Evolutionary conservation across 2,329 filamentous ascomycete genomes (phyloP), one percentile per base, ranked within the genome.

Genomic region (Hypoxylon sp.): DNA sequence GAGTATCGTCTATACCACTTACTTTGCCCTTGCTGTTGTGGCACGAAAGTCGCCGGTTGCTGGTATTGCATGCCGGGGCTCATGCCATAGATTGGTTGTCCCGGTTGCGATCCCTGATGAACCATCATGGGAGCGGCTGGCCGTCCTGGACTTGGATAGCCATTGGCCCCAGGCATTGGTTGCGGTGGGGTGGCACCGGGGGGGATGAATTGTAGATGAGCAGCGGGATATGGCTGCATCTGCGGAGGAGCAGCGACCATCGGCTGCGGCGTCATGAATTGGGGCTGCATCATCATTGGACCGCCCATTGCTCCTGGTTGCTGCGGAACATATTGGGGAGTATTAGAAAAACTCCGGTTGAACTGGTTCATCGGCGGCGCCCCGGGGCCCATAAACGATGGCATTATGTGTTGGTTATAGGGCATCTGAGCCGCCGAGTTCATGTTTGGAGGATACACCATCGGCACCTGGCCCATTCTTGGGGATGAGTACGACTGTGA

Each of bases 21-120:
- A 93, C 92, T 92, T 79, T 92, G 91, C 74, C 87, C 89, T 71
- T 88, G 87, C 72, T 92, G 92, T 73, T 92, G 92, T 33, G 89
- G 88, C 65, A 85, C 84, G 80, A 91, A 94, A 19, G 63, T 59
- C 58, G 89, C 88, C 39, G 92, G 91, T 77, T 94, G 92, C 75
- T 90, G 91, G 76, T 91, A 93, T 77, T 91, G 91, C 80, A 91
- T 86, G 58, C 85, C 90, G 47, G 91, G 91, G 75, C 90, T 92
- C 90, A 94, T 93, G 70, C 88, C 92, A 84, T 87, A 94, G 82
- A 84, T 88, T 75, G 83, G 89, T 78, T 97, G 94, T 44, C 94
- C 94, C 79, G 97, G 94, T 76, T 98, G 95, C 29, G 94, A 98
- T 61, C 93, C 93, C 81, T 97, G 94, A 72, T 94, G 94, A 75